Conservation (phyloP, 371 early-diverging fungal species). For the Smittium culicis region DNA sequence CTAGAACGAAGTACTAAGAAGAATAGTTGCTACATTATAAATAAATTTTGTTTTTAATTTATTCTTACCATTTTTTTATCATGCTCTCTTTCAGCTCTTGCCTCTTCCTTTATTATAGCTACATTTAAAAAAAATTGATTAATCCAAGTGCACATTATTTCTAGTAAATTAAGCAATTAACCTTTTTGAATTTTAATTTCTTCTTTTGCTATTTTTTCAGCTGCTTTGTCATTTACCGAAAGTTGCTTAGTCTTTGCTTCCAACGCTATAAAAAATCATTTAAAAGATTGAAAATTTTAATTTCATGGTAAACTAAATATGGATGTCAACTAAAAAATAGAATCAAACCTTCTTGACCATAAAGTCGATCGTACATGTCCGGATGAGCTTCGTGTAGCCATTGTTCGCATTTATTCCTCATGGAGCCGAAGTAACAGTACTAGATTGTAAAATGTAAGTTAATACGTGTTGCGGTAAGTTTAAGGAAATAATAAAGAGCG, state of each 20-base stretch:
- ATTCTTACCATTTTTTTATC: constrained; percentile 65
- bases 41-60: too few relatives aligned
- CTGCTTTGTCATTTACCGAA: constrained; percentile 15
- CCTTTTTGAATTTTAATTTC: constrained; percentile 28
- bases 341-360: constrained; percentile 28
- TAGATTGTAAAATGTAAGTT: constrained; percentile 21
- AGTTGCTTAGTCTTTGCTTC: constrained; percentile 17
- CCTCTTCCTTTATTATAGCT: constrained; percentile 49
- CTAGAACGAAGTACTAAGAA: too few relatives aligned
- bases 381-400: constrained; percentile 55
- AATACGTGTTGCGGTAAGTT: not conserved
- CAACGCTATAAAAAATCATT: constrained; percentile 12
- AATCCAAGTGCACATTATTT: too few relatives aligned
- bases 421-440: constrained; percentile 81
- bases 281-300: constrained; percentile 4
- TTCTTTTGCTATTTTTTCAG: constrained; percentile 29
- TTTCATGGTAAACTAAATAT: not conserved
- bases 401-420: constrained; percentile 58
- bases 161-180: too few relatives aligned
- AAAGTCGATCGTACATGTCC: constrained; percentile 39
- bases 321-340: not conserved
- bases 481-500: not conserved
- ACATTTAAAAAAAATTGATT: too few relatives aligned
- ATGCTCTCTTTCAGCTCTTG: constrained; percentile 56
- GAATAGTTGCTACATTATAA: too few relatives aligned